phyloP scores from a whole-genome alignment of 345 rosid species.

The Cochlearia excelsa region DNA sequence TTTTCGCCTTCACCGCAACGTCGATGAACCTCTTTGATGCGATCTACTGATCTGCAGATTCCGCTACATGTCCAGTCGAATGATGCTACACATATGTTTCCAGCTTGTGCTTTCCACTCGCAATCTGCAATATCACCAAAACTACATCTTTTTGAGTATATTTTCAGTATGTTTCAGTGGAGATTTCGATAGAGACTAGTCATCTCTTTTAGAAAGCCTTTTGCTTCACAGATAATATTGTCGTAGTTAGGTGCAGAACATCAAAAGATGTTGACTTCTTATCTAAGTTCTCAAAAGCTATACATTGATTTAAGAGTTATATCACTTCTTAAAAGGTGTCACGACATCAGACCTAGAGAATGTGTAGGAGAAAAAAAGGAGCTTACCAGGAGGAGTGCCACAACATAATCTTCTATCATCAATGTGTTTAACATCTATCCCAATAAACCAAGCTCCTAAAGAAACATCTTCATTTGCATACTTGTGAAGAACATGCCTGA shows the following conservation, averaged over 20 bases:
- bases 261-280: conserved; percentile 20
- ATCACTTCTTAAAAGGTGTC: conserved; percentile 20
- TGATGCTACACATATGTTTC: conserved; percentile 90
- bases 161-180: conserved; percentile 19
- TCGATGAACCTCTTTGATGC: conserved; percentile 86
- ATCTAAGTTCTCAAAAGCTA: conserved; percentile 7
- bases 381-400: conserved; percentile 96
- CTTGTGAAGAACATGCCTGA: conserved; percentile 91
- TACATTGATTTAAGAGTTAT: not conserved
- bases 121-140: conserved; percentile 55
- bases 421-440: conserved; percentile 85
- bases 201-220: conserved; percentile 28
- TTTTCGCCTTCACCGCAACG: conserved; percentile 94
- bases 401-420: conserved; percentile 95
- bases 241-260: conserved; percentile 25
- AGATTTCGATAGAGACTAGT: conserved; percentile 25
- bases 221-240: not conserved
- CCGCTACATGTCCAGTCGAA: conserved; percentile 99
- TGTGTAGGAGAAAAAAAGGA: conserved; percentile 1
- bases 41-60: conserved; percentile 81
- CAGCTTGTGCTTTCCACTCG: conserved; percentile 98
- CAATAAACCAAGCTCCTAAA: conserved; percentile 95
- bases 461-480: conserved; percentile 98
- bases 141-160: conserved; percentile 4
- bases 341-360: not conserved